phyloP scores from a whole-genome alignment of 1,284 basidiomycete genomes.

The Apiotrichum domesticum region DNA sequence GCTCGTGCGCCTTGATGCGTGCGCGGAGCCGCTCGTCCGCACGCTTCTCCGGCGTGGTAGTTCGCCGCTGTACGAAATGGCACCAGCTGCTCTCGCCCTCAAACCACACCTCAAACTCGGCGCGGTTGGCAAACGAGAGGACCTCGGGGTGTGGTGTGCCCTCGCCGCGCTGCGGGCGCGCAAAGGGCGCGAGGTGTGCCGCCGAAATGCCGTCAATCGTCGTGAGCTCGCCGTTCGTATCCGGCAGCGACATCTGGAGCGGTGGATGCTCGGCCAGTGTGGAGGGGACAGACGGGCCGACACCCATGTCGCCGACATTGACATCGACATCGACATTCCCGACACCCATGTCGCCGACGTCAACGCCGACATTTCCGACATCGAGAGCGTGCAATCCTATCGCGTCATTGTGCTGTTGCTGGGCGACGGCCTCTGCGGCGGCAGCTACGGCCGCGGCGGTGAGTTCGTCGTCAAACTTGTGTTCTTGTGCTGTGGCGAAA shows the following conservation, averaged over 20 bases:
- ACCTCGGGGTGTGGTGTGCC: conserved; percentile 33
- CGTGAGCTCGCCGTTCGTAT: neutral
- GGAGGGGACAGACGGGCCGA: neutral
- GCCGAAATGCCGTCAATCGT: neutral
- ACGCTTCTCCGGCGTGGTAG: conserved; percentile 41
- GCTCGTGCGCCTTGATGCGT: conserved; percentile 36
- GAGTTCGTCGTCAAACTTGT: conserved; percentile 19
- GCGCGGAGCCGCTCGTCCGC: conserved; percentile 39
- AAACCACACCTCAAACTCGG: conserved; percentile 38
- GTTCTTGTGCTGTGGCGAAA: conserved; percentile 9
- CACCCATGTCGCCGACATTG: no score
- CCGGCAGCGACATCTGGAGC: neutral
- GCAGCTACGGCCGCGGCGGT: conserved; percentile 17
- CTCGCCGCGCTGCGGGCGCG: conserved; percentile 23
- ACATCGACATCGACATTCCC: neutral
- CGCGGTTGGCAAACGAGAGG: conserved; percentile 23
- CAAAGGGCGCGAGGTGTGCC: conserved; percentile 29
- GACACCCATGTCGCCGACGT: no score
- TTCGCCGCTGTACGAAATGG: conserved; percentile 44
- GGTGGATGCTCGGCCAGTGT: neutral
- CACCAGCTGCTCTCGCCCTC: conserved; percentile 42
- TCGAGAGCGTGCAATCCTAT: neutral
- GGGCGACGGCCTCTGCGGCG: conserved; percentile 12
- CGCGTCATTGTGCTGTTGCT: conserved; percentile 1
- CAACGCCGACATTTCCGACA: neutral